Conservation (phyloP, 352 stramenopile species). For the Pythium rhizo-oryzae region DNA sequence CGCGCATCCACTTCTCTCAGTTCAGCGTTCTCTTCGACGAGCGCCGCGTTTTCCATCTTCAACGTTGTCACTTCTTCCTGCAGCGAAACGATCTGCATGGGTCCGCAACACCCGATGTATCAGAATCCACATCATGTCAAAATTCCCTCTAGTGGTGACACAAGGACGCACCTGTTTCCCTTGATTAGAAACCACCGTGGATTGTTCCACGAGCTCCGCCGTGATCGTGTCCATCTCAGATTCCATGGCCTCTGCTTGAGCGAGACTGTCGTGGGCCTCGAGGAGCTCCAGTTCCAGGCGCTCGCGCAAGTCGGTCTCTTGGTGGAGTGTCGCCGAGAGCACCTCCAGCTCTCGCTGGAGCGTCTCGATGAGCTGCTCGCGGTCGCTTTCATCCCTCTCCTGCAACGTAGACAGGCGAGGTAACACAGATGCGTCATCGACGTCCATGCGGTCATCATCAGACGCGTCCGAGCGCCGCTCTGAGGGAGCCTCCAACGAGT, state of each 20-base stretch:
- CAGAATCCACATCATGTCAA: too few relatives aligned
- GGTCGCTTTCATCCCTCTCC: constrained; percentile 60
- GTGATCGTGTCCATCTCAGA: constrained; percentile 75
- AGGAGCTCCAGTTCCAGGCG: constrained; percentile 59
- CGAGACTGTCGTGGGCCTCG: constrained; percentile 58
- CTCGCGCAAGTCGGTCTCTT: constrained; percentile 64
- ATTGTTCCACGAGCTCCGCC: constrained; percentile 78
- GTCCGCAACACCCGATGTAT: background rate
- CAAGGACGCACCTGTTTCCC: constrained; percentile 47
- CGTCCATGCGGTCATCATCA: constrained; percentile 36
- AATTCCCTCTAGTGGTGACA: too few relatives aligned
- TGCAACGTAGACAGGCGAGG: constrained; percentile 54
- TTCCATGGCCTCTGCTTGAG: constrained; percentile 76
- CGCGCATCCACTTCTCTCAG: constrained; percentile 23
- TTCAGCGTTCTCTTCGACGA: constrained; percentile 52
- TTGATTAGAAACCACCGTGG: constrained; percentile 63
- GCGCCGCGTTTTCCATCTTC: constrained; percentile 49
- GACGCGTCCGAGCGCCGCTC: constrained; percentile 14
- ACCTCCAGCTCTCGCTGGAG: constrained; percentile 69
- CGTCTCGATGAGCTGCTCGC: constrained; percentile 71
- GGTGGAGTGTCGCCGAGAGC: constrained; percentile 58
- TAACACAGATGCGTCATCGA: constrained; percentile 30
- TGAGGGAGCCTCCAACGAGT: background rate
- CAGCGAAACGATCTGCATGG: constrained; percentile 48
- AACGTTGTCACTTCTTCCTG: constrained; percentile 46